Base-by-base conservation (phyloP, 352 stramenopile species). In the Phytophthora aleatoria region DNA sequence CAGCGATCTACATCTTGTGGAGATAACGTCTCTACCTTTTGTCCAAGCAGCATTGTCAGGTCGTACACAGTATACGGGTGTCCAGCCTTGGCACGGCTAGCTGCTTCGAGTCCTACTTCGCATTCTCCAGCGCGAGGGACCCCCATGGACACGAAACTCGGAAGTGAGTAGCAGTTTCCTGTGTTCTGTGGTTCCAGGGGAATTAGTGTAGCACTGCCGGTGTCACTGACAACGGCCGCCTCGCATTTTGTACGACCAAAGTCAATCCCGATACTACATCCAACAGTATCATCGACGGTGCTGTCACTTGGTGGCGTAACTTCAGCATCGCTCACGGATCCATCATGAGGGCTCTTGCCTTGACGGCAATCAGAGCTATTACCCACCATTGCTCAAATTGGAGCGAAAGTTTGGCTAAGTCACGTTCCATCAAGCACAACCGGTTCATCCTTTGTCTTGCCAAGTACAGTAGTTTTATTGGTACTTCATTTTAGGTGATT, bases 41-140 rank as follows among this genome's bases (percentile, higher is more conserved):
- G 47, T 1, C 73, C 73, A 5, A 74, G 49, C 2, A 81, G 30
- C 30, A 65, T 31, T 2, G 65, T 69, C 48, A 81, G 31, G 35
- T 79, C 70, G 50, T 70, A 69, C 15, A 79, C 31, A 3, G 73
- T 79, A 52, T 66, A 74, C 9, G 58, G 43, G 27, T 79, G 57
- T 28, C 63, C 67, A 41, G 63, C 57, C 47, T 69, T 75, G 7
- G 62, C 63, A 13, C 48, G 52, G n/a, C 16, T 65, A 13, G 45
- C 24, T 1, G 67, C 53, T 65, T 62, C 49, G n/a, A 42, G 43
- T 10, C 67, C 67, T 27, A 65, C 58, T 42, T 65, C 57, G 63
- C 67, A 72, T 59, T 48, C 60, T 12, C 38, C 47, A 35, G 15
- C 2, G 24, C 11, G 24, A 57, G n/a, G 33, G 6, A 60, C 55